Evolutionary conservation across 495 filamentous ascomycete species (phyloP).

Genomic region (Neurospora sp.): DNA sequence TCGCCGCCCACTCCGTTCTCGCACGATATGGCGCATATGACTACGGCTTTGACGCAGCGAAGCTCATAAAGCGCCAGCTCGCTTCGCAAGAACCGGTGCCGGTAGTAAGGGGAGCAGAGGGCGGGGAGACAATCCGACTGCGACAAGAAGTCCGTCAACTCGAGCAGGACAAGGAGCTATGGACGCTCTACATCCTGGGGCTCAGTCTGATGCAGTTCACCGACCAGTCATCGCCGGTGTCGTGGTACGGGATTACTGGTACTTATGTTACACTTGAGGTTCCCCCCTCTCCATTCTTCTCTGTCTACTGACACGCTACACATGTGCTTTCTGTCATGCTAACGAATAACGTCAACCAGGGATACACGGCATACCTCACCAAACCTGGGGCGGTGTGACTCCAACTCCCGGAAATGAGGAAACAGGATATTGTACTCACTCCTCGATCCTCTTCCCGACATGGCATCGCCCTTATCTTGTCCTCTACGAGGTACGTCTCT

Average conservation of each 20-base stretch:
- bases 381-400: conserved; percentile 46
- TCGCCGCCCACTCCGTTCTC: not conserved
- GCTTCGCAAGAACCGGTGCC: conserved; percentile 1
- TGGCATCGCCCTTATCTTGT: conserved; percentile 67
- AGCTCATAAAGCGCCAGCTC: conserved; percentile 15
- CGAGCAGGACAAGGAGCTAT: conserved; percentile 44
- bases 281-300: not conserved
- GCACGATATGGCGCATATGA: conserved; percentile 23
- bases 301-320: conserved; percentile 1
- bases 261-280: not conserved
- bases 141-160: conserved; percentile 46
- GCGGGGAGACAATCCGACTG: conserved; percentile 8
- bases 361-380: conserved; percentile 54
- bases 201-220: conserved; percentile 44
- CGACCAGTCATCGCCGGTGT: conserved; percentile 40
- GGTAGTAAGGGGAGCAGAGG: conserved; percentile 11
- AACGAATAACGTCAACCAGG: conserved; percentile 24
- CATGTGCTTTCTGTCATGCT: not conserved
- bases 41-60: conserved; percentile 29
- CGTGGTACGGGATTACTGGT: conserved; percentile 49
- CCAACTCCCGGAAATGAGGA: conserved; percentile 33
- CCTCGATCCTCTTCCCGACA: conserved; percentile 53
- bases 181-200: conserved; percentile 50
- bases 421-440: conserved; percentile 56
- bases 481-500: conserved; percentile 49